Conservation (phyloP, 495 filamentous ascomycete genomes). For the Aspergillus coremiiformis region DNA sequence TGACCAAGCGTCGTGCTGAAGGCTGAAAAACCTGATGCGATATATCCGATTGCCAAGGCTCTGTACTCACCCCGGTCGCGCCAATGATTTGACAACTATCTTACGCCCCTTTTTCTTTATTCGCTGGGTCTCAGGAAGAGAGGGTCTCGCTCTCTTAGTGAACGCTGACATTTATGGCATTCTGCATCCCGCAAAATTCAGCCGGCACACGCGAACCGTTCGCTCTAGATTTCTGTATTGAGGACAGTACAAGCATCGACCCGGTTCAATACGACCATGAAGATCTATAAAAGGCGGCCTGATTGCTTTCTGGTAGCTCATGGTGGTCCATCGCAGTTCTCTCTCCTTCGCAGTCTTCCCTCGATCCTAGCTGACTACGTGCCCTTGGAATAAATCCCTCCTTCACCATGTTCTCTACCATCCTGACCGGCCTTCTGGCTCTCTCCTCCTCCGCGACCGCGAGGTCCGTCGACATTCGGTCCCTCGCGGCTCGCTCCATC, state of each 20-base stretch:
- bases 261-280: not conserved
- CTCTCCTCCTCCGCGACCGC: constrained; percentile 1
- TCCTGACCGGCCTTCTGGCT: constrained; percentile 4
- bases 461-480: not conserved
- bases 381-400: not conserved
- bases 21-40: not conserved
- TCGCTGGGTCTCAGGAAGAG: not conserved
- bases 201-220: not conserved
- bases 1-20: not conserved
- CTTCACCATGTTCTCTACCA: not conserved
- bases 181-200: not conserved
- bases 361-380: not conserved
- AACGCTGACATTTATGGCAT: not conserved
- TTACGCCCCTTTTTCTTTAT: not conserved
- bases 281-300: not conserved
- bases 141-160: not conserved
- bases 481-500: constrained; percentile 14
- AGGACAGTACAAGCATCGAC: too few relatives aligned
- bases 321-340: not conserved
- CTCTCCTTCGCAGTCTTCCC: not conserved
- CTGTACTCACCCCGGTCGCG: not conserved
- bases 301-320: not conserved
- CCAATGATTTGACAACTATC: not conserved
- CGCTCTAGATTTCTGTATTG: not conserved
- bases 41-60: not conserved